phyloP scores from a whole-genome alignment of 2,329 filamentous ascomycete genomes.

The Aspergillus clavatus region DNA sequence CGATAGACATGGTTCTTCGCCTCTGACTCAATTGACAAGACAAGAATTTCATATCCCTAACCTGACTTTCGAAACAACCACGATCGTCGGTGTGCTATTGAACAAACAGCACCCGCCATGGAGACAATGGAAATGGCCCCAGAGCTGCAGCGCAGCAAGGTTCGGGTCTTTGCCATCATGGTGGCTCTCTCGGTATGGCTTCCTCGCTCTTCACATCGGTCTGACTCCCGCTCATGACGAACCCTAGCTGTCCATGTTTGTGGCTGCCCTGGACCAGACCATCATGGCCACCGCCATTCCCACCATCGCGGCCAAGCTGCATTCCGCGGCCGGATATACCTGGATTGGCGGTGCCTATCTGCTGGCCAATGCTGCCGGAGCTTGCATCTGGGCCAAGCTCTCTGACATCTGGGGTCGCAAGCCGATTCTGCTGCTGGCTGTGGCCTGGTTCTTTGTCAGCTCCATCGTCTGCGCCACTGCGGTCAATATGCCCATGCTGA shows the following conservation, averaged over 20 bases:
- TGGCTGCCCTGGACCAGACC: constrained; percentile 38
- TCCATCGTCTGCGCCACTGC: constrained; percentile 49
- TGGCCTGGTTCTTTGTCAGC: constrained; percentile 47
- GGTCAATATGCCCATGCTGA: constrained; percentile 48
- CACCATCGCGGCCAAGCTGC: constrained; percentile 55
- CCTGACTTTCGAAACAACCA: too few relatives aligned
- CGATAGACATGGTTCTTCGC: too few relatives aligned
- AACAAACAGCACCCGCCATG: too few relatives aligned
- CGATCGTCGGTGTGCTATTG: too few relatives aligned
- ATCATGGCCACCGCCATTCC: constrained; percentile 59
- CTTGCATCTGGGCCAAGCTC: constrained; percentile 63
- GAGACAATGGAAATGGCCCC: neutral
- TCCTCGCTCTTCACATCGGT: neutral
- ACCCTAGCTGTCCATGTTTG: neutral
- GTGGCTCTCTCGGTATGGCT: neutral
- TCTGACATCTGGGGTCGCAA: constrained; percentile 34
- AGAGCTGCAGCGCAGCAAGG: neutral
- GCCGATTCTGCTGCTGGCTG: constrained; percentile 46
- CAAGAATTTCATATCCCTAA: too few relatives aligned
- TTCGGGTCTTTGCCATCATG: neutral
- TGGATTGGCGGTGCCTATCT: constrained; percentile 73
- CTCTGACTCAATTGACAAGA: too few relatives aligned
- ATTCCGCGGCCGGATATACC: constrained; percentile 64
- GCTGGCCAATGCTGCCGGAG: constrained; percentile 60
- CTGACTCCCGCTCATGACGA: neutral